Percentiles rank a stretch among this genome's conserved stretches.
Evolutionary conservation across 2,329 filamentous ascomycete species (phyloP).

Genomic region (Colletotrichum orchidophilum): DNA sequence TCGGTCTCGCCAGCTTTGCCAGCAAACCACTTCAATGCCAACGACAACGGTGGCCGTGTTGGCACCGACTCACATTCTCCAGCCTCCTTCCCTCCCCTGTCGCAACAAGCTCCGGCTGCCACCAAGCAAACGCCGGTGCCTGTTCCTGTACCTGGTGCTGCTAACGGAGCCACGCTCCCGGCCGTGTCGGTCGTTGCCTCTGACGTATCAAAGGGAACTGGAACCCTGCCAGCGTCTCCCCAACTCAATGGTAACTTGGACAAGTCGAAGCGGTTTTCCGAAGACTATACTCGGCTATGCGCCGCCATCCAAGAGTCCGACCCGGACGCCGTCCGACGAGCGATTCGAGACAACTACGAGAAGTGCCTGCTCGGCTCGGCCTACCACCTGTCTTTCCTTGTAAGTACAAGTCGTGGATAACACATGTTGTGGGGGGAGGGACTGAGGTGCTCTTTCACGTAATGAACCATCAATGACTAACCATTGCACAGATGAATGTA

Average conservation of each 20-base stretch:
- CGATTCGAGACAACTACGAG: slow-evolving; percentile 60
- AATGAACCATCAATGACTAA: slow-evolving; percentile 37
- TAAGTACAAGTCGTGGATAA: slow-evolving; percentile 45
- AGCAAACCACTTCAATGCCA: background rate
- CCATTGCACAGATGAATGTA: slow-evolving; percentile 49
- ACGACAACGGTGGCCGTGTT: background rate
- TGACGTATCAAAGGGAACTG: background rate
- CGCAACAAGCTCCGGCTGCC: background rate
- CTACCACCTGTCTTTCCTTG: slow-evolving; percentile 62
- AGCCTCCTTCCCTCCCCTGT: background rate
- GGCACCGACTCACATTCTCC: background rate
- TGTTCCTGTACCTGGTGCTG: background rate
- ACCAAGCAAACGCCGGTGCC: background rate
- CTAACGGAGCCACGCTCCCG: too few species aligned
- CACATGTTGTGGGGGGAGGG: background rate
- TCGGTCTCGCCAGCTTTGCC: background rate
- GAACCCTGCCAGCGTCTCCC: background rate
- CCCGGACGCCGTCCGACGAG: slow-evolving; percentile 57
- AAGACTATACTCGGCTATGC: slow-evolving; percentile 50
- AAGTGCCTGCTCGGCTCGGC: slow-evolving; percentile 60
- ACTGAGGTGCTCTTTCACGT: background rate
- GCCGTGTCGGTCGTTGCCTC: background rate
- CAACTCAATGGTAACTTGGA: background rate
- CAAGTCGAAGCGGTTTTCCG: slow-evolving; percentile 40
- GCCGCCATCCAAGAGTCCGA: slow-evolving; percentile 51